Base-by-base conservation (phyloP, 805 yeast genomes). In the Nakazawaea siamensis region DNA sequence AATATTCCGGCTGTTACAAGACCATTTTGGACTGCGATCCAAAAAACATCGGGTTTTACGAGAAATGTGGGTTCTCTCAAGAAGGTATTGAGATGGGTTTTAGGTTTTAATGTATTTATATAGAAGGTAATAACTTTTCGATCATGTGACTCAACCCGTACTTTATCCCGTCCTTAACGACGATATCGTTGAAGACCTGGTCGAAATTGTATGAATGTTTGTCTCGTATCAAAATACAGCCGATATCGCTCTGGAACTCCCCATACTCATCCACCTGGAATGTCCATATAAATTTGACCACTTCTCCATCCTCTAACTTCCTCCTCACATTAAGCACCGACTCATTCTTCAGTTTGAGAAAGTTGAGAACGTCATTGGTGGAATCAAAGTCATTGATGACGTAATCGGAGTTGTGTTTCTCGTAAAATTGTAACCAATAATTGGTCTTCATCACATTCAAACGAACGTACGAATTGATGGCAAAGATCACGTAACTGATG, bases 11-110 rank as follows among this genome's bases (percentile, higher is more conserved):
- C 4, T 86, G 94, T 50, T 90, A 90, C 60, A 90, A 90, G 61
- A 79, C 84, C 13, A 85, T 90, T 27, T 63, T 90, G 48, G 97
- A 90, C 60, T 90, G 97, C 58, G 80, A 81, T 37, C 75, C 72
- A n/a, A 71, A 75, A 40, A 90, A 90, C 51, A 80, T 76, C 24
- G 79, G 73, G 4, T 90, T 90, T 55, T 90, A 90, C 55, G 83
- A 84, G 47, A 88, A 86, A 56, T 90, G 97, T 64, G 94, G 88
- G 3, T 77, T 73, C 53, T 53, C 54, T 12, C 61, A 68, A 37
- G 80, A 72, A 17, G 92, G 92, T 11, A 55, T 71, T 25, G 85
- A 79, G 49, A 82, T 82, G 94, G 70, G 70, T 29, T 60, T 51
- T 38, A 61, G 82, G 40, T 67, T 63, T 40, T 53, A 42, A 44